Evolutionary conservation across 2,329 filamentous ascomycete species (phyloP).

Genomic region (Talaromyces albobiverticillius): DNA sequence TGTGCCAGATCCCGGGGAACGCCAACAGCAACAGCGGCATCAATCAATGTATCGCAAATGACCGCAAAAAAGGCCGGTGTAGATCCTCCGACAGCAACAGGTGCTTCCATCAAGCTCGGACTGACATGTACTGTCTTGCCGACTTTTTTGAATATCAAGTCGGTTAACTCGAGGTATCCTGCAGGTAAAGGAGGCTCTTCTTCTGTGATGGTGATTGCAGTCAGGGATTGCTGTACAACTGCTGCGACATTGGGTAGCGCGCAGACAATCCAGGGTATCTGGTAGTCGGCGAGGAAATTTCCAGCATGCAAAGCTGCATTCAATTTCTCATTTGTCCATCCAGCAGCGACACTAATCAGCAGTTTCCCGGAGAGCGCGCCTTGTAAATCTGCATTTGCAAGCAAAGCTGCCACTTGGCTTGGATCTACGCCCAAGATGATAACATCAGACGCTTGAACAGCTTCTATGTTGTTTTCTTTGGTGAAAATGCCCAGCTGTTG

Average conservation of each 20-base stretch:
- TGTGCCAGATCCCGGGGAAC: constrained; percentile 4
- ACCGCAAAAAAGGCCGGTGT: constrained; percentile 8
- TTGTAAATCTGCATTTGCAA: not conserved
- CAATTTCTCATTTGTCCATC: not conserved
- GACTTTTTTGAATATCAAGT: not conserved
- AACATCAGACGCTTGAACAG: not conserved
- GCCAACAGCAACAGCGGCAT: constrained; percentile 8
- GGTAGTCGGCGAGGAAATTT: too few species aligned
- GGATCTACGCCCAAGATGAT: not conserved
- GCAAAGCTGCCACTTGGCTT: not conserved
- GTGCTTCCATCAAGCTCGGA: constrained; percentile 6
- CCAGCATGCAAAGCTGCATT: not conserved
- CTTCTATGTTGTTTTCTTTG: not conserved
- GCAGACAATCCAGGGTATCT: not conserved
- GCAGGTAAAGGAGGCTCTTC: not conserved
- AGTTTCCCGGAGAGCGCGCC: not conserved
- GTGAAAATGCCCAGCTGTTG: not conserved
- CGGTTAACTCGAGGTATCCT: not conserved
- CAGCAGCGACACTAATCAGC: not conserved
- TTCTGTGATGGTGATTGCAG: constrained; percentile 1
- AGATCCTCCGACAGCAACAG: constrained; percentile 6
- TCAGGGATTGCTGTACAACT: constrained; percentile 2
- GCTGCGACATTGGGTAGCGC: constrained; percentile 10
- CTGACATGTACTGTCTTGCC: constrained; percentile 4
- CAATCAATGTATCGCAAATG: constrained; percentile 8